These are phyloP conservation scores for Amaranthus hypochondriacus DNA, from an alignment of 148 eudicot species.

Conservation along the genomic window DNA sequence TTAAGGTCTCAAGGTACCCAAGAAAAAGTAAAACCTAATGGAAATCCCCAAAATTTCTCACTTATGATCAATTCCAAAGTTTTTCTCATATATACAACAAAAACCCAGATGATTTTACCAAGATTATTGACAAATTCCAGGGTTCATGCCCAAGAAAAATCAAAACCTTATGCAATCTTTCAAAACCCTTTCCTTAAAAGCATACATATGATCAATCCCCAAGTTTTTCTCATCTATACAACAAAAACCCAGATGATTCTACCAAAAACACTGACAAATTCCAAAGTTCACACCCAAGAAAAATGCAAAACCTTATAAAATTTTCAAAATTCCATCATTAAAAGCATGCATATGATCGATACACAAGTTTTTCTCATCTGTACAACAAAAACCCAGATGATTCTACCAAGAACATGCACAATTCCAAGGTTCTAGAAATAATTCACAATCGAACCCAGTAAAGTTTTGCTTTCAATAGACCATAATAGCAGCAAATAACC, in stretches of 20 bases:
- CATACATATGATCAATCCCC: slow-evolving; percentile 8
- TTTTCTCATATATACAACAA: too few relatives aligned
- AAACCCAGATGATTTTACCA: too few relatives aligned
- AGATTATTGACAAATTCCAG: too few relatives aligned
- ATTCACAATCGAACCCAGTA: not conserved
- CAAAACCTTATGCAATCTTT: not conserved
- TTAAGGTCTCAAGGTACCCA: not conserved
- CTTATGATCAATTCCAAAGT: too few relatives aligned
- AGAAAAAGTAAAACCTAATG: not conserved
- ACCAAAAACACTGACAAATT: not conserved
- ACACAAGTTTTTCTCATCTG: not conserved
- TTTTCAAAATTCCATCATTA: not conserved
- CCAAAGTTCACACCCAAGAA: not conserved
- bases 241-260: not conserved
- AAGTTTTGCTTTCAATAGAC: not conserved
- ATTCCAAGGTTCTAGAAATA: not conserved
- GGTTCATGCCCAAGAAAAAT: not conserved
- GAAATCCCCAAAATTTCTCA: not conserved
- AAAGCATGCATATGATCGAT: slow-evolving; percentile 11
- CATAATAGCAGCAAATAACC: not conserved
- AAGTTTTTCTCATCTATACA: not conserved
- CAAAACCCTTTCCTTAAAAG: not conserved
- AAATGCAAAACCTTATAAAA: not conserved
- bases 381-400: not conserved
- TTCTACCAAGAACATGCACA: not conserved